Conservation (phyloP, 306 rosid species). For the Quercus dentata region DNA sequence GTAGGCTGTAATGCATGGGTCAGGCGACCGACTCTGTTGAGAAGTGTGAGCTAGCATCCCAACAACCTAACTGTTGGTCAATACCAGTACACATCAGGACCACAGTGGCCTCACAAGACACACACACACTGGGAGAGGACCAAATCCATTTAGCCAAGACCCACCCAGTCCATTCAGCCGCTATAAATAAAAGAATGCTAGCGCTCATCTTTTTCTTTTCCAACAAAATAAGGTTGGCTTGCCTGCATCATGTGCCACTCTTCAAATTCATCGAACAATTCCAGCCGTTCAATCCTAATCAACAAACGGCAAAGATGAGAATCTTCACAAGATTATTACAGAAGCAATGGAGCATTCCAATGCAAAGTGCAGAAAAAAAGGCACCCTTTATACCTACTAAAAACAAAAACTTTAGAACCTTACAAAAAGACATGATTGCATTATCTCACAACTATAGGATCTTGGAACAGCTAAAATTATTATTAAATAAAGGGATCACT, state of each 20-base stretch:
- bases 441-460: constrained; percentile 16
- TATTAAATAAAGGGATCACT: not conserved
- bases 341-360: constrained; percentile 23
- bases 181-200: constrained; percentile 10
- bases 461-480: not conserved
- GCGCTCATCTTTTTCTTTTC: constrained; percentile 14
- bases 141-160: constrained; percentile 5
- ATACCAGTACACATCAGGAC: not conserved
- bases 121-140: not conserved
- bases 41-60: constrained; percentile 5
- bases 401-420: constrained; percentile 26
- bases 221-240: constrained; percentile 31
- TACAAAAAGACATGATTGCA: constrained; percentile 24
- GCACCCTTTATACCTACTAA: constrained; percentile 7
- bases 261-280: constrained; percentile 93
- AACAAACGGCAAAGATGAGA: constrained; percentile 32
- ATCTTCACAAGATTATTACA: constrained; percentile 22
- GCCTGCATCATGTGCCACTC: constrained; percentile 99
- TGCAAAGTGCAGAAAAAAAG: constrained; percentile 19
- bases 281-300: constrained; percentile 88
- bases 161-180: constrained; percentile 12
- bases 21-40: constrained; percentile 3
- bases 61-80: constrained; percentile 4
- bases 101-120: not conserved
- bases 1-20: not conserved